Conservation (phyloP, 2,329 filamentous ascomycete genomes). For the Aspergillus aculeatinus region DNA sequence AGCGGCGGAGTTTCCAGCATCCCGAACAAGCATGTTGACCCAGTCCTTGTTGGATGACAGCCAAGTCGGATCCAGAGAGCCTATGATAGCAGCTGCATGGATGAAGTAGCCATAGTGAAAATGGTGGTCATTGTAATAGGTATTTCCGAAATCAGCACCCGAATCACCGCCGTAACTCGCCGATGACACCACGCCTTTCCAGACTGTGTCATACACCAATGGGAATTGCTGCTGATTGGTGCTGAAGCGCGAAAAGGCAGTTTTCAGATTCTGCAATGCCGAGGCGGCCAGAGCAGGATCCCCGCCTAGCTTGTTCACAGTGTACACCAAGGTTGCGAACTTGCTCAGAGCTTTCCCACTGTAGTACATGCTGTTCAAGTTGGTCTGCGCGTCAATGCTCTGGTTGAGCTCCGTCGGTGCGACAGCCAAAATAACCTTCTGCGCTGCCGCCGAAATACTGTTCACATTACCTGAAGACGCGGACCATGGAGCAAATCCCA, state of each 20-base stretch:
- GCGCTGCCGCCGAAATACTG: constrained; percentile 50
- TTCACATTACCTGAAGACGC: constrained; percentile 45
- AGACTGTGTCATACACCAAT: constrained; percentile 58
- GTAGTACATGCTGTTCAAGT: constrained; percentile 88
- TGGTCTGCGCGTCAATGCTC: constrained; percentile 69
- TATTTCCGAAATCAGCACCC: constrained; percentile 84
- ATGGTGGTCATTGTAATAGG: constrained; percentile 66
- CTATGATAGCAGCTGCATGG: constrained; percentile 80
- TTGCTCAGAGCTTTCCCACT: constrained; percentile 83
- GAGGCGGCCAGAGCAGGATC: constrained; percentile 58
- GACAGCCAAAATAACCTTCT: constrained; percentile 58
- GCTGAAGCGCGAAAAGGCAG: constrained; percentile 64
- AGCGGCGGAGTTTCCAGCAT: constrained; percentile 73
- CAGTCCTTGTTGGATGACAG: constrained; percentile 70
- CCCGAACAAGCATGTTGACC: constrained; percentile 80
- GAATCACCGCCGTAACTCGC: constrained; percentile 68
- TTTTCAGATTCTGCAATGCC: constrained; percentile 63
- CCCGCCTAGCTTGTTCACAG: constrained; percentile 62
- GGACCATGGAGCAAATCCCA: constrained; percentile 79
- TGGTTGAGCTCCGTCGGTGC: constrained; percentile 74
- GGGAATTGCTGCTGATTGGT: constrained; percentile 66
- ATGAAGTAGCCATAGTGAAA: constrained; percentile 81
- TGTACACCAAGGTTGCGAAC: constrained; percentile 68
- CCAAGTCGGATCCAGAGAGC: constrained; percentile 74
- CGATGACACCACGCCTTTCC: constrained; percentile 78